Conservation (phyloP, 2,329 filamentous ascomycete species). For the Talaromyces piceae region DNA sequence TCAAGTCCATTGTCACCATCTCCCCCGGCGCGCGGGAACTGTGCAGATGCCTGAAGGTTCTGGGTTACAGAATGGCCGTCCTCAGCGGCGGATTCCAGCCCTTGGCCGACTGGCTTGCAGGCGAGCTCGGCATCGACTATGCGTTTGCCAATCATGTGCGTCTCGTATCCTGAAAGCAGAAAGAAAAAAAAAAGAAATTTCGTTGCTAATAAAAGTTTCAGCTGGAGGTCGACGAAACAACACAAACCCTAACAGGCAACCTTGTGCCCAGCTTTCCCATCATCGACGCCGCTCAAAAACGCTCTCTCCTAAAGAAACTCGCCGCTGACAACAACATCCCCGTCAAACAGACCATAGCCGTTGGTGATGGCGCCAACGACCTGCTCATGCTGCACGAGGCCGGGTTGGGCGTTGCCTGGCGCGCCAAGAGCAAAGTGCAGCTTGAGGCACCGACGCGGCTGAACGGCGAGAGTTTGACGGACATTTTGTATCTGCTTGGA, state of each 20-base stretch:
- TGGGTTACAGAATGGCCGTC: conserved; percentile 84
- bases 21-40: conserved; percentile 74
- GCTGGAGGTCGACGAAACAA: conserved; percentile 42
- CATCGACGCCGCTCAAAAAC: conserved; percentile 53
- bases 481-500: conserved; percentile 54
- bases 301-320: conserved; percentile 47
- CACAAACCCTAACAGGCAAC: conserved; percentile 49
- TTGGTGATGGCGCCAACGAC: conserved; percentile 61
- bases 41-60: conserved; percentile 62
- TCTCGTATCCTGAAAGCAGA: background rate
- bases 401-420: conserved; percentile 56
- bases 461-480: conserved; percentile 51
- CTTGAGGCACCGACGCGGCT: conserved; percentile 52
- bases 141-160: conserved; percentile 76
- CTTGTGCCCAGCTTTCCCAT: conserved; percentile 48
- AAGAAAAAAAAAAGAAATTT: conserved; percentile 1
- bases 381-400: conserved; percentile 57
- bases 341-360: conserved; percentile 48
- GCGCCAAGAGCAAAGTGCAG: conserved; percentile 59
- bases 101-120: conserved; percentile 77
- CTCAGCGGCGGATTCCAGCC: conserved; percentile 89
- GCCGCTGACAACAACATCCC: conserved; percentile 48
- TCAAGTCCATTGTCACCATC: conserved; percentile 68
- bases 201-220: conserved; percentile 13
- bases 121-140: conserved; percentile 74